A percentile compares a stretch with the other conserved stretches of the same genome.
Conservation (phyloP, 306 rosid genomes). For the Cucumis melo region DNA sequence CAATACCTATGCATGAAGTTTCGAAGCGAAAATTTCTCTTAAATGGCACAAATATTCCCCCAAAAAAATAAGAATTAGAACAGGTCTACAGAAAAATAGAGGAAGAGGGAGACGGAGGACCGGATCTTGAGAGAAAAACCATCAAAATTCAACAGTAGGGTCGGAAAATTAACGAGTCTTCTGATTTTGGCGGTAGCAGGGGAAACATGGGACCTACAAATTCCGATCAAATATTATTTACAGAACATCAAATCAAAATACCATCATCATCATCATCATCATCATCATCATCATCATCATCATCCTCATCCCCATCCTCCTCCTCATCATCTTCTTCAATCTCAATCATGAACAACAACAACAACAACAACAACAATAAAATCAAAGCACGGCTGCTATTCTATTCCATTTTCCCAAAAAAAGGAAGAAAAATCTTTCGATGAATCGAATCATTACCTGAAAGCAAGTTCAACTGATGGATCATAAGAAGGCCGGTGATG, state of each 20-base stretch:
- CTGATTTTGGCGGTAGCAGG: neutral
- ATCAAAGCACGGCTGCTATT: neutral
- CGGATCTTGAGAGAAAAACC: neutral
- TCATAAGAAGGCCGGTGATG: neutral
- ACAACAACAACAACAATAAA: neutral
- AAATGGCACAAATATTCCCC: too few species aligned
- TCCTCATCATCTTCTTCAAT: neutral
- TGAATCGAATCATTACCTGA: neutral
- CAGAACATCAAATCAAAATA: neutral
- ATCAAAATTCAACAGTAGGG: slow-evolving; percentile 18
- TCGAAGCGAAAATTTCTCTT: neutral
- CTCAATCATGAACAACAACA: neutral
- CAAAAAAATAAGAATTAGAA: neutral
- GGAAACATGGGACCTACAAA: slow-evolving; percentile 3
- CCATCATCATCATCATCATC: neutral
- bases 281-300: neutral
- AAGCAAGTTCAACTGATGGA: neutral
- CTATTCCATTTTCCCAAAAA: neutral
- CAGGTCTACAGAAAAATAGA: neutral
- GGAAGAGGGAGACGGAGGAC: neutral
- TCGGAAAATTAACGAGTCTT: slow-evolving; percentile 4
- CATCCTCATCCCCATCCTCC: neutral
- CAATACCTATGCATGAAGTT: slow-evolving; percentile 1
- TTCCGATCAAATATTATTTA: neutral
- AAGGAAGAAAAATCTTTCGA: neutral